These are phyloP conservation scores for Microbotryum intermedium DNA, from an alignment of 1,284 basidiomycete species.

Conservation along the genomic window DNA sequence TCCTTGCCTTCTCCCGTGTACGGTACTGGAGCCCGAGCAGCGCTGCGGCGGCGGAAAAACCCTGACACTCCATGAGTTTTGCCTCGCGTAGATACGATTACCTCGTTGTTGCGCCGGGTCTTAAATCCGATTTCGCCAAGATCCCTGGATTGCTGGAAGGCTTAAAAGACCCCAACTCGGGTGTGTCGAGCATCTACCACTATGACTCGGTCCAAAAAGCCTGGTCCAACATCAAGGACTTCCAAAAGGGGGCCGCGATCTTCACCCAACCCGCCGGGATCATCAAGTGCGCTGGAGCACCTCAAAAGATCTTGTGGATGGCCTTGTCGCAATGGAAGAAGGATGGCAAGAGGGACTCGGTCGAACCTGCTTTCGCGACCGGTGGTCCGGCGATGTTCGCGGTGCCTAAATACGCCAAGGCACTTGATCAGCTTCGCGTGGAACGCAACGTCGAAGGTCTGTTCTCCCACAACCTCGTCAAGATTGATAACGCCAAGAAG, in stretches of 20 bases:
- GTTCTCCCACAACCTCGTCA: constrained; percentile 76
- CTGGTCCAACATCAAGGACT: constrained; percentile 67
- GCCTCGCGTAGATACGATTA: constrained; percentile 55
- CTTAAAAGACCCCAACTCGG: constrained; percentile 62
- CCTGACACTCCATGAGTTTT: background rate
- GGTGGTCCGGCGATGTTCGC: constrained; percentile 84
- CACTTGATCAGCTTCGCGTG: constrained; percentile 65
- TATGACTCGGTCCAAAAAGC: constrained; percentile 79
- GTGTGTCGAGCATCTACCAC: constrained; percentile 91
- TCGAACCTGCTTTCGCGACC: constrained; percentile 77
- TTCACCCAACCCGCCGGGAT: constrained; percentile 95
- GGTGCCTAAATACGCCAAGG: constrained; percentile 79
- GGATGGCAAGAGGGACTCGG: constrained; percentile 40
- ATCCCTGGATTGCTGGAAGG: constrained; percentile 73
- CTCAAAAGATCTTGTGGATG: constrained; percentile 78
- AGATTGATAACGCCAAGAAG: constrained; percentile 59
- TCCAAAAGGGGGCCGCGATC: constrained; percentile 72
- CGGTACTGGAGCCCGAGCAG: constrained; percentile 69
- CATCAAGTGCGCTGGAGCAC: constrained; percentile 86
- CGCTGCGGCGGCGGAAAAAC: background rate
- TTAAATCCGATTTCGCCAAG: constrained; percentile 65
- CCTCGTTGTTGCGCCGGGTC: constrained; percentile 78
- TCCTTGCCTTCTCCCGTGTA: constrained; percentile 78
- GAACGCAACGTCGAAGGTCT: constrained; percentile 68
- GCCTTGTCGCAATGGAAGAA: constrained; percentile 45